Conservation (phyloP, 1,139 yeast genomes). For the Geotrichum phurueaensis region DNA sequence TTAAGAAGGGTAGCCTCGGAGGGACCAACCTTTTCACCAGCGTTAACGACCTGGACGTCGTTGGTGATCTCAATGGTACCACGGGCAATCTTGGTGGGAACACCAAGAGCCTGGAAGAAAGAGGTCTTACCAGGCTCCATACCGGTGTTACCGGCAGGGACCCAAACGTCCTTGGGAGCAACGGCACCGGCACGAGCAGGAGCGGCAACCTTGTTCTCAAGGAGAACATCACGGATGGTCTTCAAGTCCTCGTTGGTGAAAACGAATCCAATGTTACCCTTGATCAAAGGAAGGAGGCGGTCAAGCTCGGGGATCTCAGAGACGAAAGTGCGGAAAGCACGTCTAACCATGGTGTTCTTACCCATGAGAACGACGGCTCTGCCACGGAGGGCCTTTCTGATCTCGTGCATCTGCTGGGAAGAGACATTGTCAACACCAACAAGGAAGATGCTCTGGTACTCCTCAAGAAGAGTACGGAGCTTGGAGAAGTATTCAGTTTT, state of each 20-base stretch:
- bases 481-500: constrained; percentile 91
- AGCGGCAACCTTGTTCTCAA: constrained; percentile 96
- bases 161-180: constrained; percentile 96
- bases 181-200: constrained; percentile 99
- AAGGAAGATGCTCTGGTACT: constrained; percentile 95
- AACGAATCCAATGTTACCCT: constrained; percentile 98
- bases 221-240: constrained; percentile 79
- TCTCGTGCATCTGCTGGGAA: constrained; percentile 99
- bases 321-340: constrained; percentile 97
- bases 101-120: constrained; percentile 99
- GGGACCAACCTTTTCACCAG: constrained; percentile 90
- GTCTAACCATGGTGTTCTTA: constrained; percentile 99
- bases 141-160: constrained; percentile 99
- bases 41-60: constrained; percentile 91
- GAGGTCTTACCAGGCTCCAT: constrained; percentile 99
- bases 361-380: constrained; percentile 97
- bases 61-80: constrained; percentile 99
- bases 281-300: constrained; percentile 88
- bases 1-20: constrained; percentile 98
- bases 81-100: constrained; percentile 99
- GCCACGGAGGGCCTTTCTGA: constrained; percentile 94
- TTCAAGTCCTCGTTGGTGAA: constrained; percentile 96
- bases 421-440: constrained; percentile 99
- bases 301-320: constrained; percentile 92
- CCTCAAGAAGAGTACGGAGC: constrained; percentile 91